These are phyloP conservation scores for Spirogloea muscicola DNA, from an alignment of 139 green algal species.

Conservation along the genomic window DNA sequence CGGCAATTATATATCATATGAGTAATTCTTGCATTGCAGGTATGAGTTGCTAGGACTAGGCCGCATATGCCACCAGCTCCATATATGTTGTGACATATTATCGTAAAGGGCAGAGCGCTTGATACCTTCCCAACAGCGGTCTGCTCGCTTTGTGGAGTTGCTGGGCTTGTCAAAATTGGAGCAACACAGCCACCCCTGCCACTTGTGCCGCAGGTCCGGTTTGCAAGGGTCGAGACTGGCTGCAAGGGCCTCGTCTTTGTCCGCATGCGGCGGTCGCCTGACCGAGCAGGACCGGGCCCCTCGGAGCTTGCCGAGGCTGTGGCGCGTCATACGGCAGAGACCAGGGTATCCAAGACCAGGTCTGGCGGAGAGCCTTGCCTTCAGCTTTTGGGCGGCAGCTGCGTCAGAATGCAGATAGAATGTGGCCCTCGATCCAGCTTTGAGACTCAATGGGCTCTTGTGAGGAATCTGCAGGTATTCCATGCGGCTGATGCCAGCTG, in stretches of 20 bases:
- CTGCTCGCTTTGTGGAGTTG: too few relatives aligned
- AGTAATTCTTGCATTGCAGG: too few relatives aligned
- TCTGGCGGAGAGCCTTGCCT: too few relatives aligned
- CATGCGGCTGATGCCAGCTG: conserved; percentile 43
- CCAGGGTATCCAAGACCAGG: conserved; percentile 31
- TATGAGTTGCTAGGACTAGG: too few relatives aligned
- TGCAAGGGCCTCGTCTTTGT: conserved; percentile 37
- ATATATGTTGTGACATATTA: too few relatives aligned
- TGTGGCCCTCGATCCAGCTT: neutral
- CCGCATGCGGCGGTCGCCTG: neutral
- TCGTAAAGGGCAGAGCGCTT: too few relatives aligned
- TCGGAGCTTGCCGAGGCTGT: neutral
- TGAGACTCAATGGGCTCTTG: neutral
- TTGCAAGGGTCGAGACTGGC: conserved; percentile 7
- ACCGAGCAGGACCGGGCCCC: neutral
- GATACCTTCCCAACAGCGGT: too few relatives aligned
- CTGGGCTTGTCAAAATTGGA: too few relatives aligned
- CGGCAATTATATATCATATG: too few relatives aligned
- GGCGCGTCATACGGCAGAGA: neutral
- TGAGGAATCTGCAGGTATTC: conserved; percentile 26
- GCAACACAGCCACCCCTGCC: too few relatives aligned
- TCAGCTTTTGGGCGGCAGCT: too few relatives aligned
- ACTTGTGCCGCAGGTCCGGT: conserved; percentile 29
- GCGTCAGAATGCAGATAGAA: conserved; percentile 2
- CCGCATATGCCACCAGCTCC: too few relatives aligned